phyloP scores from a whole-genome alignment of 257 asterid species.

The Solanum boliviense region DNA sequence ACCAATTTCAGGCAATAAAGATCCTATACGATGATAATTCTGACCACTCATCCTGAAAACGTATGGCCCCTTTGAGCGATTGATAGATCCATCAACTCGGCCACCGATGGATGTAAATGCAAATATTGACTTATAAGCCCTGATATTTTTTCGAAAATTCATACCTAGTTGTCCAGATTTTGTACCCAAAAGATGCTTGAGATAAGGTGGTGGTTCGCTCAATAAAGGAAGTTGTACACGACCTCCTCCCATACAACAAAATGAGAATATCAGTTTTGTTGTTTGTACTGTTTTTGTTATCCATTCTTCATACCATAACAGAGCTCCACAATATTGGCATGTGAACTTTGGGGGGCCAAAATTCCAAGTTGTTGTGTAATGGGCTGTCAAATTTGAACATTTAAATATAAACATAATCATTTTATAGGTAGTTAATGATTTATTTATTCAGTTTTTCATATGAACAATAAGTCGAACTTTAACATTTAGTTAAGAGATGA shows the following conservation, averaged over 20 bases:
- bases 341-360: neutral
- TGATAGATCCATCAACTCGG: neutral
- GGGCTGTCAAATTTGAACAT: neutral
- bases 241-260: neutral
- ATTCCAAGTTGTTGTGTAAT: neutral
- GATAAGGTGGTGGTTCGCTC: neutral
- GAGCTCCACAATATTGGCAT: neutral
- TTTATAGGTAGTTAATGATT: neutral
- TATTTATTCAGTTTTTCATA: neutral
- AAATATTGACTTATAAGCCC: neutral
- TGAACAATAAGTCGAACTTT: neutral
- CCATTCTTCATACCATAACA: neutral
- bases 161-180: neutral
- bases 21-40: neutral
- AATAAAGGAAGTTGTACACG: neutral
- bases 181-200: neutral
- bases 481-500: neutral
- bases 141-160: too few species aligned
- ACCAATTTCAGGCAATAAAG: neutral
- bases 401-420: neutral
- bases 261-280: neutral
- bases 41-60: neutral
- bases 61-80: neutral
- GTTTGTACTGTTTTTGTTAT: neutral
- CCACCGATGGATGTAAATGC: neutral